Evolutionary conservation across 108 stramenopile genomes (phyloP), one percentile per base, ranked within the genome.

Genomic region (Parietichytrium sp.): DNA sequence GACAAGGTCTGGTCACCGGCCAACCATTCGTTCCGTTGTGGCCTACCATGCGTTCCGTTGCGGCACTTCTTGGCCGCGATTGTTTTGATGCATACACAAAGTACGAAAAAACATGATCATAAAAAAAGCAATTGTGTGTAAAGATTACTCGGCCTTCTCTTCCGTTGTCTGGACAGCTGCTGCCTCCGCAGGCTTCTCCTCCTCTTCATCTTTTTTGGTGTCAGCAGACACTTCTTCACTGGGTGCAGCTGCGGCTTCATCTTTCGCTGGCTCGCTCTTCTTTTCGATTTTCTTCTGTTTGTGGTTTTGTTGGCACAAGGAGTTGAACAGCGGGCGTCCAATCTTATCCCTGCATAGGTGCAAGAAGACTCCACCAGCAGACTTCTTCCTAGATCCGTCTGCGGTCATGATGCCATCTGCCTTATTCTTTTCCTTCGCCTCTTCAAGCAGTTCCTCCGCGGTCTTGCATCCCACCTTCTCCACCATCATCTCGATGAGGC

Each of bases 341-440:
- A 72, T 16, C 38, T 36, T 12, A 7, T 72, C 61, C 15, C 42
- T 47, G 15, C 38, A 33, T 10, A 72, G 61, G 61, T 72, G 61
- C 36, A 72, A 72, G 61, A 45, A 72, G 42, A 72, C 61, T 6
- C 61, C 61, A 10, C 61, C 61, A 0, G 61, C 16, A 42, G 61
- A 45, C 61, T 72, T 72, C n/a, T 42, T 33, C 38, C 61, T 33
- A 16, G 18, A 16, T n/a, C 61, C 61, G 42, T 72, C 61, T 16
- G 61, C 61, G 61, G 61, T 72, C 42, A 45, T 72, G 61, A 72
- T 72, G 42, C 61, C 61, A 33, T 72, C 61, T 33, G 29, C 23
- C 61, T 72, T 72, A 0, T 33, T 42, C 10, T 45, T 42, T 20
- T 72, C 61, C n/a, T 25, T 33, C 13, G 61, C 25, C 61, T 72